phyloP scores from a whole-genome alignment of 2,329 filamentous ascomycete species.

The Diaporthe sp. region DNA sequence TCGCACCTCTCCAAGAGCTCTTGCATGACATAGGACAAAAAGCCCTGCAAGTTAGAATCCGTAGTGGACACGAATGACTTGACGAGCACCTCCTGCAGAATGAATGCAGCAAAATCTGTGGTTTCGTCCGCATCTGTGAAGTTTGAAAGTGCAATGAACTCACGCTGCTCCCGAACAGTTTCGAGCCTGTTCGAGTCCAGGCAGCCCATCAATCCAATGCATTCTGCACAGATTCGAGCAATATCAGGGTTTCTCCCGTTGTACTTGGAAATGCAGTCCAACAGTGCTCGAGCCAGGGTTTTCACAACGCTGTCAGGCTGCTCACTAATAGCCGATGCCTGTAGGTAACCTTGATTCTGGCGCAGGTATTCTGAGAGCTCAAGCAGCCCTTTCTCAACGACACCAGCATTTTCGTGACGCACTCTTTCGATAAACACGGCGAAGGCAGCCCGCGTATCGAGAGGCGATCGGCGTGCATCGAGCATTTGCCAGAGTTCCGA shows the following conservation, averaged over 20 bases:
- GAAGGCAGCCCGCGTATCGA: constrained; percentile 77
- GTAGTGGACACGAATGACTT: constrained; percentile 92
- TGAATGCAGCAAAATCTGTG: constrained; percentile 86
- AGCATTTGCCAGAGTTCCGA: constrained; percentile 77
- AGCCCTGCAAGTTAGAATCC: constrained; percentile 89
- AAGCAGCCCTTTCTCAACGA: constrained; percentile 84
- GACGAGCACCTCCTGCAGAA: constrained; percentile 89
- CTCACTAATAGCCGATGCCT: constrained; percentile 84
- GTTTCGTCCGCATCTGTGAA: constrained; percentile 85
- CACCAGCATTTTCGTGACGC: constrained; percentile 85
- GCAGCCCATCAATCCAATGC: constrained; percentile 90
- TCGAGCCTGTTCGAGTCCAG: constrained; percentile 93
- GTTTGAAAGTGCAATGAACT: constrained; percentile 90
- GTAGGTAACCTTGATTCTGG: constrained; percentile 81
- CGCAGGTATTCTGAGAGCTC: constrained; percentile 84
- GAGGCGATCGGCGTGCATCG: constrained; percentile 72
- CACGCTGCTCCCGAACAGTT: constrained; percentile 79
- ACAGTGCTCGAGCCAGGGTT: constrained; percentile 79
- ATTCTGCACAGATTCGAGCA: constrained; percentile 80
- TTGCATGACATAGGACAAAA: constrained; percentile 95
- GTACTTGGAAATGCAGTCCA: constrained; percentile 89
- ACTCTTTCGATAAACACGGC: constrained; percentile 81
- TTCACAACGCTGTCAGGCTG: constrained; percentile 84
- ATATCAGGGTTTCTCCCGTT: constrained; percentile 78
- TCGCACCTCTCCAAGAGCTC: constrained; percentile 85